These are phyloP conservation scores for Primulina tabacum DNA, from an alignment of 257 asterid species.

Conservation along the genomic window DNA sequence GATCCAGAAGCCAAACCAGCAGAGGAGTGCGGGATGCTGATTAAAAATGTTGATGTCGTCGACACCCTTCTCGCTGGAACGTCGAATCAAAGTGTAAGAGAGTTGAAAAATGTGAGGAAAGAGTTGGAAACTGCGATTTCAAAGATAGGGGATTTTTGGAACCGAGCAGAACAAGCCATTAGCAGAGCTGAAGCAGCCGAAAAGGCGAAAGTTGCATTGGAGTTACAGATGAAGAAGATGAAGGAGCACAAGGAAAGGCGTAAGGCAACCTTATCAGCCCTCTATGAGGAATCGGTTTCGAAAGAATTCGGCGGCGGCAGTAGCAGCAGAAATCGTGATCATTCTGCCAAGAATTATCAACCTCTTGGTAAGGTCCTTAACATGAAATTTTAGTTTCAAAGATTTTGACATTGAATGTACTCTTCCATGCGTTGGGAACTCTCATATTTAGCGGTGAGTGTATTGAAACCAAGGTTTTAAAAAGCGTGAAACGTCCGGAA, in stretches of 20 bases:
- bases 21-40: conserved; percentile 20
- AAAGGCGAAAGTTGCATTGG: conserved; percentile 45
- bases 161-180: conserved; percentile 72
- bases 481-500: no score
- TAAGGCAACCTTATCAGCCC: conserved; percentile 49
- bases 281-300: conserved; percentile 48
- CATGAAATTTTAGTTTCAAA: conserved; percentile 48
- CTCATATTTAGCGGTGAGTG: no score
- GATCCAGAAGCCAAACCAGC: conserved; percentile 4
- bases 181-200: conserved; percentile 83
- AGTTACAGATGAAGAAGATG: conserved; percentile 50
- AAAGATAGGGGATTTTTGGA: conserved; percentile 53
- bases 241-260: conserved; percentile 49
- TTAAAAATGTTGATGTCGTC: conserved; percentile 2
- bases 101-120: conserved; percentile 31
- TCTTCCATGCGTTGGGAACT: neutral
- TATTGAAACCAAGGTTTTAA: no score
- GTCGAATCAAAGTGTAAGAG: conserved; percentile 18
- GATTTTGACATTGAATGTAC: neutral
- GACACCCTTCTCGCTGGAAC: neutral
- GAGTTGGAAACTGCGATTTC: conserved; percentile 42
- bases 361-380: conserved; percentile 73
- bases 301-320: conserved; percentile 24
- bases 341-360: conserved; percentile 36
- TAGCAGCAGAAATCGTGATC: neutral